Percentiles rank a stretch among this genome's conserved stretches.
Evolutionary conservation across 2,329 filamentous ascomycete genomes (phyloP).

Genomic region (Lomentospora prolificans): DNA sequence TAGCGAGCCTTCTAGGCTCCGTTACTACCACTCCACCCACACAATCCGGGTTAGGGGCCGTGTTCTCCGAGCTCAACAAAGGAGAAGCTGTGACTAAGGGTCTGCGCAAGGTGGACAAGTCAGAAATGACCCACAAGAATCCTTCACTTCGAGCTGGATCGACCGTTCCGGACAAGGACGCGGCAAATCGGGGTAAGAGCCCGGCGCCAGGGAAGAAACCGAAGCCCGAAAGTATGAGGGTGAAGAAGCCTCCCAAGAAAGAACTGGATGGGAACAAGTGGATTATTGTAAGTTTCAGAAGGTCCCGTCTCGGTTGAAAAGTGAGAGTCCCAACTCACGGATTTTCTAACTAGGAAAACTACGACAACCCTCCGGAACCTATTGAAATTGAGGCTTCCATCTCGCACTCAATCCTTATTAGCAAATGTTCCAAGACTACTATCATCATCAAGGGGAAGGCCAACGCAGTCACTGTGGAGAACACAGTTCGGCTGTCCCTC

Average conservation of each 20-base stretch:
- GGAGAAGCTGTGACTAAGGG: slow-evolving; percentile 81
- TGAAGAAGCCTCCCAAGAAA: slow-evolving; percentile 72
- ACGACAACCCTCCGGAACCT: slow-evolving; percentile 61
- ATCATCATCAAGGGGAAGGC: slow-evolving; percentile 87
- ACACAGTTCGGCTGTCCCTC: slow-evolving; percentile 72
- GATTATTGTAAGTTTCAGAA: slow-evolving; percentile 56
- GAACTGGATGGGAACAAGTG: slow-evolving; percentile 86
- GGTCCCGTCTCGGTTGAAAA: background rate
- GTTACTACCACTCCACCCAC: slow-evolving; percentile 21
- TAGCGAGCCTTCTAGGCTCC: slow-evolving; percentile 47
- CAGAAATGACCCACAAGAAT: slow-evolving; percentile 98
- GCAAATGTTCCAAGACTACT: slow-evolving; percentile 82
- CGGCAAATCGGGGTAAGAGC: slow-evolving; percentile 60
- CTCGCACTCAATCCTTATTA: slow-evolving; percentile 84
- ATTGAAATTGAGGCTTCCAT: slow-evolving; percentile 75
- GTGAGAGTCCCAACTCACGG: slow-evolving; percentile 8
- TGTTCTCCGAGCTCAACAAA: slow-evolving; percentile 86
- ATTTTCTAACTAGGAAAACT: slow-evolving; percentile 61
- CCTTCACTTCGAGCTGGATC: slow-evolving; percentile 69
- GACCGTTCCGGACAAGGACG: slow-evolving; percentile 52
- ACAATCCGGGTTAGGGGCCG: slow-evolving; percentile 63
- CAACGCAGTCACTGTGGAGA: slow-evolving; percentile 94
- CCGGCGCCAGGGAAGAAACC: slow-evolving; percentile 81
- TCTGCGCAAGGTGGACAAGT: slow-evolving; percentile 87
- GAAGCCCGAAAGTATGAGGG: slow-evolving; percentile 75